phyloP scores from a whole-genome alignment of 2,329 filamentous ascomycete species.

The Anisogramma anomala region DNA sequence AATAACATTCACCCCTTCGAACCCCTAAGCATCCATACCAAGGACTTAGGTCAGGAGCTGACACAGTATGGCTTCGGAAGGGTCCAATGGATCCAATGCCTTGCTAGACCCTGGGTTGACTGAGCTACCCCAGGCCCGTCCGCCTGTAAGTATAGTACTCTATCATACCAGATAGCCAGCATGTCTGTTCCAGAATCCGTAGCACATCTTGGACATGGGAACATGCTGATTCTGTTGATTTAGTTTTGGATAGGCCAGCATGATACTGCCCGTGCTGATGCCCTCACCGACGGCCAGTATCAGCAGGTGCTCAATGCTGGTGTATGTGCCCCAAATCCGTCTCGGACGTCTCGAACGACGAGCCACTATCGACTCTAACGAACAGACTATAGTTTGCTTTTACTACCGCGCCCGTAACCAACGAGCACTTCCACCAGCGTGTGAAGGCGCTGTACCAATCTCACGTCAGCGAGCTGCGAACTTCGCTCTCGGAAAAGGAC shows the following conservation, averaged over 20 bases:
- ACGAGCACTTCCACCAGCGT: slow-evolving; percentile 56
- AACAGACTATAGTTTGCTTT: slow-evolving; percentile 55
- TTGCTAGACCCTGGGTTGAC: too few relatives aligned
- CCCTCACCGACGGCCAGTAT: slow-evolving; percentile 53
- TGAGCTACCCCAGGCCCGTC: too few relatives aligned
- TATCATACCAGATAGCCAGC: too few relatives aligned
- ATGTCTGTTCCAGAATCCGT: too few relatives aligned
- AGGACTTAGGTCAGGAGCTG: not conserved
- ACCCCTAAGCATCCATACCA: not conserved
- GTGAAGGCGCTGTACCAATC: slow-evolving; percentile 50
- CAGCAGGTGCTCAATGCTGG: slow-evolving; percentile 56
- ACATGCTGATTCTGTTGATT: slow-evolving; percentile 24
- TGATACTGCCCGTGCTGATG: slow-evolving; percentile 49
- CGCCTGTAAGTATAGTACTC: too few relatives aligned
- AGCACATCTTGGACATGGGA: too few relatives aligned
- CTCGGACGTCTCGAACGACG: too few relatives aligned
- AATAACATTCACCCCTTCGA: too few relatives aligned
- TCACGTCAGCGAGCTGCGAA: slow-evolving; percentile 36
- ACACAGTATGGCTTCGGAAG: slow-evolving; percentile 1
- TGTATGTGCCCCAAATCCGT: too few relatives aligned
- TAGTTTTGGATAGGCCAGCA: slow-evolving; percentile 63
- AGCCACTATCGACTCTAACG: too few relatives aligned
- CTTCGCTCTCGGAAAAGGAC: slow-evolving; percentile 26
- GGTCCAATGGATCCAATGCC: not conserved
- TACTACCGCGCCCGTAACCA: slow-evolving; percentile 69